phyloP scores from a whole-genome alignment of 257 asterid species.

The Orobanche coerulescens region DNA sequence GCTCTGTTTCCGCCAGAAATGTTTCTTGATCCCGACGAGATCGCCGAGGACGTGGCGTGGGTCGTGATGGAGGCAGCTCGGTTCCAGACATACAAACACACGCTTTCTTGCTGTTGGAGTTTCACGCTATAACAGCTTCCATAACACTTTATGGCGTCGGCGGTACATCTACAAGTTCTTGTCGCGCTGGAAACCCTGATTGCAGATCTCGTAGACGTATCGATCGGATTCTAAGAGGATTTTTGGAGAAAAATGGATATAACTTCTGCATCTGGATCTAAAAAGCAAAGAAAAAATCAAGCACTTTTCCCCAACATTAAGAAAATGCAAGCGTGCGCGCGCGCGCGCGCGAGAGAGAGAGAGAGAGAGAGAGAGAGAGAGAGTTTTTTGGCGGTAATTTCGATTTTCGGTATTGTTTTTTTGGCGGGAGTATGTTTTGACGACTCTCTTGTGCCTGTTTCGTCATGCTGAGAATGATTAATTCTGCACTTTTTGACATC shows the following conservation, averaged over 20 bases:
- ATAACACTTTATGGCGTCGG: conserved; percentile 81
- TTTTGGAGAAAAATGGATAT: conserved; percentile 71
- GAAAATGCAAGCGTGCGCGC: neutral
- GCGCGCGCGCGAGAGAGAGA: no score
- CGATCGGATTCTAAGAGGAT: conserved; percentile 82
- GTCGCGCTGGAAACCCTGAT: conserved; percentile 85
- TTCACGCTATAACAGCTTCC: conserved; percentile 66
- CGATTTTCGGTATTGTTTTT: no score
- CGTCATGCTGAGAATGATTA: no score
- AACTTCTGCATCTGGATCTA: conserved; percentile 95
- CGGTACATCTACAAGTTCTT: conserved; percentile 92
- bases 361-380: no score
- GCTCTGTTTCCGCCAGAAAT: conserved; percentile 55
- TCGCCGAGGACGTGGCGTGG: conserved; percentile 69
- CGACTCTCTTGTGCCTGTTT: no score
- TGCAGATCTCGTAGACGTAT: conserved; percentile 92
- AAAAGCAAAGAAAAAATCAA: no score
- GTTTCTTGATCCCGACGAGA: no score
- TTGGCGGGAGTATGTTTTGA: no score
- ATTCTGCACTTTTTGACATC: no score
- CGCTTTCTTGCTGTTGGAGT: conserved; percentile 39
- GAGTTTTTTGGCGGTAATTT: no score
- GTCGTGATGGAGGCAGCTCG: conserved; percentile 59
- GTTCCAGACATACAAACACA: conserved; percentile 63
- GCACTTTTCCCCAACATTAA: no score